Base-by-base conservation (phyloP, 306 rosid genomes). In the Inga oerstediana region DNA sequence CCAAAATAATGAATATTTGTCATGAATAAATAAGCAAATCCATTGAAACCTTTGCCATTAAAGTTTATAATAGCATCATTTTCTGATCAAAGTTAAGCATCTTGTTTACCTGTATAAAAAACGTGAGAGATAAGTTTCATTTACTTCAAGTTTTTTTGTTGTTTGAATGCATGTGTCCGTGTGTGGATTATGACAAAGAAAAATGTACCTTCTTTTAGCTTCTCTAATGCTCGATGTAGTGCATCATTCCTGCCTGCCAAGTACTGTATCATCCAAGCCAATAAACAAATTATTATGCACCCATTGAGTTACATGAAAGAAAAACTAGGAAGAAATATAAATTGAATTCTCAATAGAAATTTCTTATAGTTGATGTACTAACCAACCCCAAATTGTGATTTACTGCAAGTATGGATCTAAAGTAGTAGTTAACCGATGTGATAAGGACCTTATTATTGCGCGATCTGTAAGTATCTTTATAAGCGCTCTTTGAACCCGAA, bases 181-280 rank as follows among this genome's bases (percentile, higher is more conserved):
- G 20, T n/a, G 56, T n/a, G 48, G 48, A 32, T 24, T 71, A 6
- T n/a, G 54, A 27, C 34, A 70, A 39, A 27, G 56, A 78, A 83
- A 54, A 75, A 75, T 84, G 52, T 76, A 92, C 97, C 99, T 92
- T 92, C 99, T 80, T 93, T 88, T 67, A 96, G 58, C 87, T 96
- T 93, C 54, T 84, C 81, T 32, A 96, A 88, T 45, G 97, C 97
- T 13, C 83, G 88, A 80, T 49, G 65, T 10, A 92, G 59, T 58
- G 97, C 89, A 32, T 70, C 71, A 1, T 79, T 11, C 30, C 66
- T 54, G 8, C 0, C 78, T 77, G 22, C 22, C 49, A 96, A 83
- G 48, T 59, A 87, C 98, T 92, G 92, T 27, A 75, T 87, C 59
- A 78, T 79, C 61, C 85, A 83, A 88, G 10, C 72, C 75, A 81